A percentile compares a stretch with the other conserved stretches of the same genome.
Evolutionary conservation across 768 basidiomycete species (phyloP).

Genomic region (Rickenella mellea): DNA sequence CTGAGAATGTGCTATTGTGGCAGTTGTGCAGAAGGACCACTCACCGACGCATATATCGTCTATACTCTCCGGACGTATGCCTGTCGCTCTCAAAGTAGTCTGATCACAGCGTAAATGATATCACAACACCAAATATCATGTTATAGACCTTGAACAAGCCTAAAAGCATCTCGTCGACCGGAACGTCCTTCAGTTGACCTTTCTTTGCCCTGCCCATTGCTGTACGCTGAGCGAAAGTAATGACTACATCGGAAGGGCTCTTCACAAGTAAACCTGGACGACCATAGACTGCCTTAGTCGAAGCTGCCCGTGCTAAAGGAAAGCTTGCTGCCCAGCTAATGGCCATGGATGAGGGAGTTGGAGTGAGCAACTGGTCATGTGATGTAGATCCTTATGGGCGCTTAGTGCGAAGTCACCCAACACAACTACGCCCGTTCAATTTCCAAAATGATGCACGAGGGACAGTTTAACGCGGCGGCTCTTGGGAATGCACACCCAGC

Average conservation of each 20-base stretch:
- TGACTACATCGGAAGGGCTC: constrained; percentile 78
- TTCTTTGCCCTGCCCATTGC: constrained; percentile 83
- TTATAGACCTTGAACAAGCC: constrained; percentile 65
- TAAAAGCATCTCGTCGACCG: constrained; percentile 79
- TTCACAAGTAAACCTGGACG: constrained; percentile 51
- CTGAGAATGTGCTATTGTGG: neutral
- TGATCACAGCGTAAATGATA: constrained; percentile 22
- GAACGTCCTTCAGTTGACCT: constrained; percentile 83
- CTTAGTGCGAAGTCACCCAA: too few relatives aligned
- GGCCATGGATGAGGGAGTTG: too few relatives aligned
- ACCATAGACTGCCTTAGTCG: constrained; percentile 29
- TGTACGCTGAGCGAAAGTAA: constrained; percentile 85
- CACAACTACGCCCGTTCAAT: too few relatives aligned
- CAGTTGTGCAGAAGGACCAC: constrained; percentile 11
- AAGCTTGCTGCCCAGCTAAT: too few relatives aligned
- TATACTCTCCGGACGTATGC: constrained; percentile 59
- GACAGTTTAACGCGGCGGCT: too few relatives aligned
- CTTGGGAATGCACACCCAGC: too few relatives aligned
- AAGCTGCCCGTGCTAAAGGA: constrained; percentile 18
- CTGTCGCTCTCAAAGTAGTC: constrained; percentile 60
- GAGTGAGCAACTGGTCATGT: too few relatives aligned
- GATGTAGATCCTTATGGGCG: too few relatives aligned
- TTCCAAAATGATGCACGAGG: too few relatives aligned
- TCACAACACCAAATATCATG: neutral
- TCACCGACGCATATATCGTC: constrained; percentile 80